Conservation (phyloP, 306 rosid species). For the Cucurbita argyrosperma region DNA sequence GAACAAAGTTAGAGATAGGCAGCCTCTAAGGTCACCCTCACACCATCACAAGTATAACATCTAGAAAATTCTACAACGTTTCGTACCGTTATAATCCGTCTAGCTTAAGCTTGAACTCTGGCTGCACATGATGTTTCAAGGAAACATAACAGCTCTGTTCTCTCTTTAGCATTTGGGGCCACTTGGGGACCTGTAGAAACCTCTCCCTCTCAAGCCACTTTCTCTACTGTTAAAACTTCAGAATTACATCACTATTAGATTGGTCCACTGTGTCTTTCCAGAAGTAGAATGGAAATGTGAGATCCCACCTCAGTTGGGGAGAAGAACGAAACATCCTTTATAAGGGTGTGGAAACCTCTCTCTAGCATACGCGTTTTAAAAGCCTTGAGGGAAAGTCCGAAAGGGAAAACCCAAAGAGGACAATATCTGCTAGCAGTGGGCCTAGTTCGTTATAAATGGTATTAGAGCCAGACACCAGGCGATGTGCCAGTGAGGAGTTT, state of each 20-base stretch:
- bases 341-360: too few species aligned
- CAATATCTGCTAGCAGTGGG: too few species aligned
- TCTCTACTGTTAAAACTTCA: neutral
- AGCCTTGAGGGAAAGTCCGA: too few species aligned
- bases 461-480: too few species aligned
- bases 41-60: neutral
- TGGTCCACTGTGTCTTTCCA: neutral
- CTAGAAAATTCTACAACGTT: neutral
- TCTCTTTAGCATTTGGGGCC: constrained; percentile 3
- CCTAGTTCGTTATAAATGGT: too few species aligned
- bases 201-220: constrained; percentile 2
- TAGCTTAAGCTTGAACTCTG: neutral
- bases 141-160: neutral
- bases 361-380: too few species aligned
- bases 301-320: too few species aligned
- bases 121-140: neutral
- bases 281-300: neutral
- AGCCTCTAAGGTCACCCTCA: neutral
- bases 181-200: neutral
- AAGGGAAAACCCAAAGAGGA: too few species aligned
- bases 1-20: neutral
- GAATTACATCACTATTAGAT: neutral
- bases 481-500: too few species aligned
- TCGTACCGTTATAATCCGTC: neutral
- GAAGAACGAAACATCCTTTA: too few species aligned